These are phyloP conservation scores for Microthyrium microscopicum DNA, from an alignment of 2,329 filamentous ascomycete genomes.

Conservation along the genomic window DNA sequence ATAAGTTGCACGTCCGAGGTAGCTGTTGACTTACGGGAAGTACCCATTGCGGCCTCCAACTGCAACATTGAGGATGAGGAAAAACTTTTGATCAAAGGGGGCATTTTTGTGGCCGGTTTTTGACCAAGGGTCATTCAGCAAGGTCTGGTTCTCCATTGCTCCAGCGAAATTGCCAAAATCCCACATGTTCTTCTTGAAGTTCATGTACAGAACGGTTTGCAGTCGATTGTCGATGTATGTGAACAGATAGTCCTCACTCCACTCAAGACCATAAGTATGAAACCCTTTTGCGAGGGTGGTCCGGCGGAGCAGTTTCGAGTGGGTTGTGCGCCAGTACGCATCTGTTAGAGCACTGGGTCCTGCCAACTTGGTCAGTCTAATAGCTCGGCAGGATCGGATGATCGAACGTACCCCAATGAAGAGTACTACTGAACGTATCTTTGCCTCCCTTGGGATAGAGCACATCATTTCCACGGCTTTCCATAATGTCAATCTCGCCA, in stretches of 20 bases:
- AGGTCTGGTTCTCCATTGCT: conserved; percentile 19
- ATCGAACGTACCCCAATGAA: conserved; percentile 31
- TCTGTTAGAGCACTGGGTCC: conserved; percentile 9
- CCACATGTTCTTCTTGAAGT: conserved; percentile 32
- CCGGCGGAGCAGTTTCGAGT: conserved; percentile 14
- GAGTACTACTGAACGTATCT: conserved; percentile 26
- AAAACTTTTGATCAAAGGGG: conserved; percentile 62
- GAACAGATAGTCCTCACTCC: conserved; percentile 36
- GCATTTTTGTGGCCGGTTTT: conserved; percentile 42
- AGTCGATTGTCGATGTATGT: conserved; percentile 34
- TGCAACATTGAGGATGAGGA: conserved; percentile 58
- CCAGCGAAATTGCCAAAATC: conserved; percentile 21
- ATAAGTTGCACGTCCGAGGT: neutral
- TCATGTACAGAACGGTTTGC: conserved; percentile 58
- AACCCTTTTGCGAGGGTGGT: conserved; percentile 24
- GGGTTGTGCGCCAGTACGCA: conserved; percentile 16
- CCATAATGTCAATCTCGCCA: conserved; percentile 38
- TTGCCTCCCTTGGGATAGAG: conserved; percentile 34
- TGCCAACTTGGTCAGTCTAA: too few species aligned
- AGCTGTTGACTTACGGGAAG: conserved; percentile 36
- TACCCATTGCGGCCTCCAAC: conserved; percentile 69
- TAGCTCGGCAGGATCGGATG: neutral
- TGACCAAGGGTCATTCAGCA: conserved; percentile 39
- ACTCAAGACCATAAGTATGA: conserved; percentile 38
- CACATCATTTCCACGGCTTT: conserved; percentile 30